These are phyloP conservation scores for Jatropha multifida DNA, from an alignment of 441 rosid species.

Conservation along the genomic window DNA sequence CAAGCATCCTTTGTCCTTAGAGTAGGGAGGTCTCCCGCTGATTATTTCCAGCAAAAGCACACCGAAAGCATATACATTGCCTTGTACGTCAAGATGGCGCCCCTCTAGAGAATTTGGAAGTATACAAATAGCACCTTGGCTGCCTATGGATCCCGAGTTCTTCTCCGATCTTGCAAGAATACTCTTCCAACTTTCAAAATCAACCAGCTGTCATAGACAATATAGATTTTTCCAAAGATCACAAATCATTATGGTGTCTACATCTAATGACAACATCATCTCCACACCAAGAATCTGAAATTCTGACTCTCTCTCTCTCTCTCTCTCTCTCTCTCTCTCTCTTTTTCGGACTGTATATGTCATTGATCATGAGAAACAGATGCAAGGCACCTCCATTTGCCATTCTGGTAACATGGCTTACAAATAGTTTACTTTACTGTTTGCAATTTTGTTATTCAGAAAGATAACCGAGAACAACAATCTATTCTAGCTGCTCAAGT, in stretches of 20 bases:
- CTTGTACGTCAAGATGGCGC: conserved; percentile 77
- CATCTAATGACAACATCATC: not conserved
- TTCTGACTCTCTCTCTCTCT: too few species aligned
- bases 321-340: too few species aligned
- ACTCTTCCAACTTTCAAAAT: conserved; percentile 96
- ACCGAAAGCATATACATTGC: conserved; percentile 82
- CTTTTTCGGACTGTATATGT: too few species aligned
- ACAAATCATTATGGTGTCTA: not conserved
- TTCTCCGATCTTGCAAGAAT: conserved; percentile 90
- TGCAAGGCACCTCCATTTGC: too few species aligned
- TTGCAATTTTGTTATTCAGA: too few species aligned
- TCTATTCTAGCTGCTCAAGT: too few species aligned
- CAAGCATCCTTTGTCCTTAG: conserved; percentile 82
- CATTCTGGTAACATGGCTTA: too few species aligned
- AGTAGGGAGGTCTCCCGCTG: conserved; percentile 91
- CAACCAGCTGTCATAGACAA: conserved; percentile 68
- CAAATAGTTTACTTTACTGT: too few species aligned
- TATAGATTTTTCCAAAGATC: conserved; percentile 1
- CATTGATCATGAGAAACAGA: too few species aligned
- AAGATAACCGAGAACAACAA: too few species aligned
- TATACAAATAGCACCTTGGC: conserved; percentile 76
- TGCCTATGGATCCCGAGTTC: conserved; percentile 68
- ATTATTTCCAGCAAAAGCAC: conserved; percentile 79
- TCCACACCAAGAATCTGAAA: not conserved
- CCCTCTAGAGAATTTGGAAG: conserved; percentile 73